Evolutionary conservation across 1,284 basidiomycete species (phyloP), one percentile per base, ranked within the genome.

Genomic region (Filobasidium uniguttulatum): DNA sequence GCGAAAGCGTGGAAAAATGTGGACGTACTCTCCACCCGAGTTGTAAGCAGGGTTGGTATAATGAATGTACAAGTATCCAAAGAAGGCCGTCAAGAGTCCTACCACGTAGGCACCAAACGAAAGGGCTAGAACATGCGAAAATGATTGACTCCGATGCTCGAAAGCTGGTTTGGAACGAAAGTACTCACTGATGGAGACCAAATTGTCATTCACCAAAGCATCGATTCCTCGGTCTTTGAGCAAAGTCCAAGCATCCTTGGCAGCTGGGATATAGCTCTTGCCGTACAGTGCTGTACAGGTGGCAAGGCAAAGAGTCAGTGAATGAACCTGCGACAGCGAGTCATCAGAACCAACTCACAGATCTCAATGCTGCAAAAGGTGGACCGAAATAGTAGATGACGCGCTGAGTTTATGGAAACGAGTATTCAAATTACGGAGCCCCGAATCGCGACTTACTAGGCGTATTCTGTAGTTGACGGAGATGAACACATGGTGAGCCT

Each of bases 161-260:
- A 45, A n/a, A 28, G 7, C 33, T 31, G 52, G 38, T 30, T 46
- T 38, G 45, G 44, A 35, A 44, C 25, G 46, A 12, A 6, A 66
- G 77, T 58, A 81, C 80, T 33, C 30, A 46, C 31, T 80, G 73
- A 83, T 87, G 59, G 81, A 78, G 54, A 89, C 81, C 17, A 91
- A 74, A 1, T 79, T 83, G 66, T 91, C 87, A 62, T 91, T 89
- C 60, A 89, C 75, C 15, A 93, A 68, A 1, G 83, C 84, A 60
- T 86, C 83, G 57, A 90, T 82, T 23, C 81, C 88, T 51, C 85
- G 77, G 61, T 90, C 83, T 60, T 78, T 80, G 71, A 91, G 79
- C 48, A 90, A 64, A n/a, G 76, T 74, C 85, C 85, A 93, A 0
- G 88, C 88, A 63, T 89, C 85, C 67, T 85, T 88, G 3, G 88